Conservation (phyloP, 305 asterid genomes). For the Rubia peregrina region DNA sequence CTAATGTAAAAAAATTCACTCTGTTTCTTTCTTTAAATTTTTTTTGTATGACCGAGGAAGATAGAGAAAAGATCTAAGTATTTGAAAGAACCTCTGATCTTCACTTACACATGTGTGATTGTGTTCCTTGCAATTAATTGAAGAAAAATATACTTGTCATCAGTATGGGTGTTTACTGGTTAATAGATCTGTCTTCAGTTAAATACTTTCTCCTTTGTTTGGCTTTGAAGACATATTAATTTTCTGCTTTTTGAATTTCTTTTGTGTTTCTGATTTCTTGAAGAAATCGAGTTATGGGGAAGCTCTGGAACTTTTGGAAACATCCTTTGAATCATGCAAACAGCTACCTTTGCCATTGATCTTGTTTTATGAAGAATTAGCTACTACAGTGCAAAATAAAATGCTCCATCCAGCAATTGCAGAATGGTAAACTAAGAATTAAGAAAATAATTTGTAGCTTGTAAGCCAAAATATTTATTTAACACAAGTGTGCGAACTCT, state of each 20-base stretch:
- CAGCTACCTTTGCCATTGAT: conserved; percentile 62
- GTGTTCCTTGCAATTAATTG: neutral
- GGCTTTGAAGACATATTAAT: conserved; percentile 11
- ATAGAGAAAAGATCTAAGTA: neutral
- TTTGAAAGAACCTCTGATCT: neutral
- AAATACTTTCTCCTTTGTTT: neutral
- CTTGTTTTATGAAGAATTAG: conserved; percentile 74
- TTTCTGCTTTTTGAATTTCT: neutral
- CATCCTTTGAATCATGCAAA: conserved; percentile 68
- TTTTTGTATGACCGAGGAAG: neutral
- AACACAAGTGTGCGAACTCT: conserved; percentile 5
- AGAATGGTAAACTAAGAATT: conserved; percentile 52
- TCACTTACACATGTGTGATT: neutral
- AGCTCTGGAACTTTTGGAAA: conserved; percentile 76
- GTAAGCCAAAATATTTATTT: neutral
- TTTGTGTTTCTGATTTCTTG: conserved; percentile 15
- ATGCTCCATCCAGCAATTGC: conserved; percentile 61
- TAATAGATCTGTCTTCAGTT: neutral
- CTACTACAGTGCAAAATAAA: conserved; percentile 41
- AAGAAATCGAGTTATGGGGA: conserved; percentile 67
- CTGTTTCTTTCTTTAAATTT: neutral
- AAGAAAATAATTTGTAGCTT: neutral
- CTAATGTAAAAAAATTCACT: neutral
- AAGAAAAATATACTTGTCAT: neutral
- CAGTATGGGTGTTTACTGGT: neutral